Evolutionary conservation across 2,329 filamentous ascomycete genomes (phyloP), one percentile per base, ranked within the genome.

Genomic region (Pezicula radicicola): DNA sequence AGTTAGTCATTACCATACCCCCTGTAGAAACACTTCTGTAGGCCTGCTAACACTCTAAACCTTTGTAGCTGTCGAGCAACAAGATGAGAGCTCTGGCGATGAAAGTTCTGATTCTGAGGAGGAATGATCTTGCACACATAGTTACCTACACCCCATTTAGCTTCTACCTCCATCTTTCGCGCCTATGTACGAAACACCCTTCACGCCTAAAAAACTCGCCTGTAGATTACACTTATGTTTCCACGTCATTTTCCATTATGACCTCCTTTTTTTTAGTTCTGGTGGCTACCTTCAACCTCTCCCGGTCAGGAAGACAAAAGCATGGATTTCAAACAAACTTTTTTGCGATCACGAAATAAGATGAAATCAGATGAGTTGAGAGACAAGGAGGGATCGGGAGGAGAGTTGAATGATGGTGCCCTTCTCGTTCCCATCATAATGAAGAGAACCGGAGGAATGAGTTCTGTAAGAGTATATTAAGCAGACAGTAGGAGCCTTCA

Each of bases 101-200:
- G 76, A 79, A 51, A 71, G 73, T 58, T 75, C 73, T 55, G 79
- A 76, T 60, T 82, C 79, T 4, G 80, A 83, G 60, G 75, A 77
- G 49, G 65, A 68, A 59, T 68, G 55, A 51, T 46, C 44, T 45
- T 25, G 25, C 10, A 35, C 25, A 15, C 36, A 21, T 30, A 16
- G 42, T 27, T 12, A 45, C n/a, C 21, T 15, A 21, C 37, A 9
- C n/a, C n/a, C 42, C n/a, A 16, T 30, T 45, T 21, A 30, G n/a
- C 18, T 18, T 42, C 16, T 12, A 40, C 19, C 8, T 9, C 37
- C n/a, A 16, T 9, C n/a, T 40, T 40, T 16, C 37, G 9, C 19
- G n/a, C 8, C 37, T 9, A 37, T 40, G 30, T 33, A 33, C 12
- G 30, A 33, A 33, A 33, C 30, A 33, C 30, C 9, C 12, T 33